Evolutionary conservation across 2,329 filamentous ascomycete genomes (phyloP).

Genomic region (Arachnomyces sp.): DNA sequence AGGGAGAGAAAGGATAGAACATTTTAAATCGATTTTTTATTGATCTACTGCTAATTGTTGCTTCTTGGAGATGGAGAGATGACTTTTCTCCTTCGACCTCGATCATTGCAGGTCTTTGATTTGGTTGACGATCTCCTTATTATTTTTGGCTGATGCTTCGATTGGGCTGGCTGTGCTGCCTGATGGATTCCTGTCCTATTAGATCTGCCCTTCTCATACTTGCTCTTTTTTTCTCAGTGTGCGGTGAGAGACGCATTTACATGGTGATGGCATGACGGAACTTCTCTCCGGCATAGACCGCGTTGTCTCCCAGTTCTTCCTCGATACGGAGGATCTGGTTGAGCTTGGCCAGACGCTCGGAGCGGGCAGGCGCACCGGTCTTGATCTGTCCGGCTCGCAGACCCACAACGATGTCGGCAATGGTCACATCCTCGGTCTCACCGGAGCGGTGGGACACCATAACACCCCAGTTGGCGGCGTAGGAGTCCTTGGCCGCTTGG

Average conservation of each 20-base stretch:
- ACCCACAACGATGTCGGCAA: slow-evolving; percentile 95
- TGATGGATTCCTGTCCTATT: no score
- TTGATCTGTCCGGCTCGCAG: slow-evolving; percentile 97
- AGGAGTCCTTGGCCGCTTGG: slow-evolving; percentile 98
- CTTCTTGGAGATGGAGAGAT: no score
- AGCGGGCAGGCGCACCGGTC: slow-evolving; percentile 91
- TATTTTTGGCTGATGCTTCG: no score
- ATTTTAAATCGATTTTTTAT: no score
- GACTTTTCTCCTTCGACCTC: no score
- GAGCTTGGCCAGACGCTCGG: slow-evolving; percentile 97
- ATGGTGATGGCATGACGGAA: slow-evolving; percentile 89
- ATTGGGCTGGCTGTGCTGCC: no score
- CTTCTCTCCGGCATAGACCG: slow-evolving; percentile 82
- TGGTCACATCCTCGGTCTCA: slow-evolving; percentile 99
- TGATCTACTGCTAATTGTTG: no score
- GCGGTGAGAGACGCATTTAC: slow-evolving; percentile 45
- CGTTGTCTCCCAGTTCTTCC: slow-evolving; percentile 91
- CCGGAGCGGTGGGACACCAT: slow-evolving; percentile 99
- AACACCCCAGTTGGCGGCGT: slow-evolving; percentile 91
- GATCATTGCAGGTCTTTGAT: no score
- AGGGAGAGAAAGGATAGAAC: no score
- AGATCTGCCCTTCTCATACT: neutral
- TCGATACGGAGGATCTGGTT: slow-evolving; percentile 99
- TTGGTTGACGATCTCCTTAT: no score
- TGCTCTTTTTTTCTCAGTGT: slow-evolving; percentile 2